These are phyloP conservation scores for Penicillium rolfsii DNA, from an alignment of 2,329 filamentous ascomycete genomes.

Conservation along the genomic window DNA sequence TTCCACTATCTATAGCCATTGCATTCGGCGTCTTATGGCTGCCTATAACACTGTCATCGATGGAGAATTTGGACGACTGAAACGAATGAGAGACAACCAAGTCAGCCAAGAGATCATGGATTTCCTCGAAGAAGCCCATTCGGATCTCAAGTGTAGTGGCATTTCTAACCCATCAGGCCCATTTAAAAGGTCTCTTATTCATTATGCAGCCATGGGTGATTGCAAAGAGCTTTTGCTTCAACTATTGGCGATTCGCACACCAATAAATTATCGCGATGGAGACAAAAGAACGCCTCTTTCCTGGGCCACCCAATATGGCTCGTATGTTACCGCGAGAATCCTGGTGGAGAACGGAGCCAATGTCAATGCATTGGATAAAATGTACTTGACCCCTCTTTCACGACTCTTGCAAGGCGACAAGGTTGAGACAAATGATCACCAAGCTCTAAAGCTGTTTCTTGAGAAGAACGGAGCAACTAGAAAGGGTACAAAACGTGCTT, in stretches of 20 bases:
- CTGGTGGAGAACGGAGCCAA: conserved; percentile 1
- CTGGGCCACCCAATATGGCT: background rate
- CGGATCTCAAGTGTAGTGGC: background rate
- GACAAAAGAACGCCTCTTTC: background rate
- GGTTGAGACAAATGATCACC: background rate
- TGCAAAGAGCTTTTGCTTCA: background rate
- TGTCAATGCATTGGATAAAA: background rate
- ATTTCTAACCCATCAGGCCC: background rate
- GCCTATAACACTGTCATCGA: background rate
- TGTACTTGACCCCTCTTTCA: conserved; percentile 1
- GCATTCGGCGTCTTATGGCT: background rate
- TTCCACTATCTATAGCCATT: background rate
- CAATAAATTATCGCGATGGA: background rate
- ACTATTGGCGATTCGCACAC: background rate
- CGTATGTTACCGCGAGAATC: background rate
- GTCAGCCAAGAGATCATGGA: background rate
- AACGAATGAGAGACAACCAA: background rate
- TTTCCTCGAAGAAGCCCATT: conserved; percentile 1
- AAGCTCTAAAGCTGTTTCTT: background rate
- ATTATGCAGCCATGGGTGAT: background rate
- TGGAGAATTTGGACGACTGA: background rate
- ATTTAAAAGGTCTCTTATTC: background rate
- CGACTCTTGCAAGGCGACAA: background rate
- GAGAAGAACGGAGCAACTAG: conserved; percentile 2
- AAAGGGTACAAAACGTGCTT: background rate